Conservation (phyloP, 352 stramenopile species). For the Phytophthora citrophthora region DNA sequence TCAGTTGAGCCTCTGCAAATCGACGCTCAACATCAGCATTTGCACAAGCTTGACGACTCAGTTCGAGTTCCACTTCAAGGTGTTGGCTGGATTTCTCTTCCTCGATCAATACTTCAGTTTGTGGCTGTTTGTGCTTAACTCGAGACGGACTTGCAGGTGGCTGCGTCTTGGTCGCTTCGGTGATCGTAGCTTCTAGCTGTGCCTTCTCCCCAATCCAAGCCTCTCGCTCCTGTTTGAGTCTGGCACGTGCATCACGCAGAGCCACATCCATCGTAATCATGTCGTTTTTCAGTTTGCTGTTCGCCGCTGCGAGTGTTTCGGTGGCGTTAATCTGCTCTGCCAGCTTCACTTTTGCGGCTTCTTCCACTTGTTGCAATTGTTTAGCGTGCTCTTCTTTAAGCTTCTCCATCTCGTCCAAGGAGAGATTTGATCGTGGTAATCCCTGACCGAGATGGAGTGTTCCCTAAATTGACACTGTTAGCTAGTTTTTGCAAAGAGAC, state of each 20-base stretch:
- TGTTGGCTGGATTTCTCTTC: conserved; percentile 29
- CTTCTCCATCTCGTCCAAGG: conserved; percentile 56
- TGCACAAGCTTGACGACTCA: conserved; percentile 22
- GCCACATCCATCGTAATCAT: conserved; percentile 53
- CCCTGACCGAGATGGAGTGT: conserved; percentile 56
- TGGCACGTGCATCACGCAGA: conserved; percentile 39
- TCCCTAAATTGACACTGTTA: conserved; percentile 28
- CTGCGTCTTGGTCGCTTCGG: conserved; percentile 25
- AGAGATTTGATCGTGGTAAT: conserved; percentile 46
- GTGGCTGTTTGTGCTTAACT: conserved; percentile 20
- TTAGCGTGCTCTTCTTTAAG: conserved; percentile 54
- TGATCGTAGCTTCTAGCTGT: conserved; percentile 28
- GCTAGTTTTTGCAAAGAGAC: neutral
- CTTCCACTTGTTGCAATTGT: conserved; percentile 45
- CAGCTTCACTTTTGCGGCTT: conserved; percentile 34
- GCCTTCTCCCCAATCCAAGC: conserved; percentile 42
- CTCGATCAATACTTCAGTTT: conserved; percentile 15
- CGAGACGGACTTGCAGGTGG: conserved; percentile 26
- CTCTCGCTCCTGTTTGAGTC: conserved; percentile 42
- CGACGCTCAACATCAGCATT: conserved; percentile 16
- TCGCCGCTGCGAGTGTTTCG: conserved; percentile 39
- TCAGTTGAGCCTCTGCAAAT: conserved; percentile 17
- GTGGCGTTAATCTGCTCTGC: conserved; percentile 36
- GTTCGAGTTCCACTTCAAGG: conserved; percentile 30
- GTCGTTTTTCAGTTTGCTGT: conserved; percentile 65